These are phyloP conservation scores for Limtongia smithiae DNA, from an alignment of 805 yeast species.

Conservation along the genomic window DNA sequence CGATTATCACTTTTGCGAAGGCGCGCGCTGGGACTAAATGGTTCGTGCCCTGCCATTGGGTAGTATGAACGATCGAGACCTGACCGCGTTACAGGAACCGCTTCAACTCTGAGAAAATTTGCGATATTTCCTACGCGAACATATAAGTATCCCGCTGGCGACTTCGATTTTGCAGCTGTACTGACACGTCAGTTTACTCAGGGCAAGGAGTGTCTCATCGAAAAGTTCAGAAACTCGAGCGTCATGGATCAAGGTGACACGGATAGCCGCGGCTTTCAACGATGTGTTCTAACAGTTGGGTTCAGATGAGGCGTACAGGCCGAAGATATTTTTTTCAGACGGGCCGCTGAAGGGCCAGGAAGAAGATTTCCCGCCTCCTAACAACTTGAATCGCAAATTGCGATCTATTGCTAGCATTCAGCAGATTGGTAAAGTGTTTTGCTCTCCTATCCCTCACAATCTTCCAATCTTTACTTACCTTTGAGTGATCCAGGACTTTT, in stretches of 20 bases:
- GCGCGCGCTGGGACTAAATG: constrained; percentile 49
- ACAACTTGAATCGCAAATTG: constrained; percentile 36
- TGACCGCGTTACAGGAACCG: no score
- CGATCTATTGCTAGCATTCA: constrained; percentile 38
- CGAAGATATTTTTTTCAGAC: constrained; percentile 46
- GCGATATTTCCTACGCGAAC: constrained; percentile 52
- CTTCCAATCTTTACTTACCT: not conserved
- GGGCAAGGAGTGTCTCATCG: constrained; percentile 45
- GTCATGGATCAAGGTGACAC: constrained; percentile 44
- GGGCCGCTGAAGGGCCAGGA: constrained; percentile 46
- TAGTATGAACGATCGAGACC: no score
- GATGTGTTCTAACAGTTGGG: constrained; percentile 5
- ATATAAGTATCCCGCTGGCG: constrained; percentile 34
- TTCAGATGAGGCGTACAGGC: constrained; percentile 45
- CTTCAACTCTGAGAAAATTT: constrained; percentile 49
- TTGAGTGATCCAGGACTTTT: constrained; percentile 22
- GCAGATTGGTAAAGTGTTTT: constrained; percentile 31
- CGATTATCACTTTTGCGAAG: constrained; percentile 46
- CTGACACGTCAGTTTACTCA: constrained; percentile 35
- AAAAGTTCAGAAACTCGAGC: constrained; percentile 49
- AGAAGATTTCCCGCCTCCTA: constrained; percentile 43
- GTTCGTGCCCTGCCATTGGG: no score
- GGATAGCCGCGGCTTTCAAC: not conserved
- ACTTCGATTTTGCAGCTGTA: not conserved
- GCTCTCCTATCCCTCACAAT: not conserved